phyloP scores from a whole-genome alignment of 139 green algal species.

The Nannochloris sp. region DNA sequence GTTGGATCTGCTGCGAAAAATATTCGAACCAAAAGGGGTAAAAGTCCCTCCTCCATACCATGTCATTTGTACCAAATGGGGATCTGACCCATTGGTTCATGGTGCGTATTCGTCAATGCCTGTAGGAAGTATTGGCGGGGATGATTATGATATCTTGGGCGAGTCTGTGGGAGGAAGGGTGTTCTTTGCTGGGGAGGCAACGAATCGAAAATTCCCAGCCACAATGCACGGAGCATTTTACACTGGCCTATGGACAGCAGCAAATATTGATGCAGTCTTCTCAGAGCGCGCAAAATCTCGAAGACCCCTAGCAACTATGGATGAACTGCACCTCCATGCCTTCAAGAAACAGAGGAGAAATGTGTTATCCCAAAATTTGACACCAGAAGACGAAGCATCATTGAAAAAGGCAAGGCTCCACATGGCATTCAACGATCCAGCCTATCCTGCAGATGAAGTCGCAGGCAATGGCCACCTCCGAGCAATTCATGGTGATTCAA shows the following conservation, averaged over 20 bases:
- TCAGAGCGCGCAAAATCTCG: background rate
- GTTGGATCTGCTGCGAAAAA: slow-evolving; percentile 62
- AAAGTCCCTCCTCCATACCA: slow-evolving; percentile 55
- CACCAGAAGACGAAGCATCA: background rate
- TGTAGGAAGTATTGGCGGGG: slow-evolving; percentile 59
- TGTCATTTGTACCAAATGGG: slow-evolving; percentile 73
- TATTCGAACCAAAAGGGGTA: slow-evolving; percentile 62
- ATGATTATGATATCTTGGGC: slow-evolving; percentile 79
- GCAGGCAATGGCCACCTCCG: background rate
- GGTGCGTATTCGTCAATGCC: slow-evolving; percentile 84
- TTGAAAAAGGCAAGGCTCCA: background rate
- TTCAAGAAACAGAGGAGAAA: too few species aligned
- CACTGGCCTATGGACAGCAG: slow-evolving; percentile 32
- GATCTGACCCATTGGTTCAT: slow-evolving; percentile 57
- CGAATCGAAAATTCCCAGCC: slow-evolving; percentile 78
- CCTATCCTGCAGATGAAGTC: background rate
- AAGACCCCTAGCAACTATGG: too few species aligned
- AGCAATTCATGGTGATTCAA: background rate
- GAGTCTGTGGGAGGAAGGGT: slow-evolving; percentile 53
- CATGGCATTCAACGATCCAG: slow-evolving; percentile 2
- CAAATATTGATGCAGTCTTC: slow-evolving; percentile 3
- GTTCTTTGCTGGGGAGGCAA: slow-evolving; percentile 88
- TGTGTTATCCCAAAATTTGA: background rate
- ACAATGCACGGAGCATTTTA: slow-evolving; percentile 97
- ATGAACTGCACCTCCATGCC: too few species aligned